Base-by-base conservation (phyloP, 2,329 filamentous ascomycete species). In the Cercospora janseana region DNA sequence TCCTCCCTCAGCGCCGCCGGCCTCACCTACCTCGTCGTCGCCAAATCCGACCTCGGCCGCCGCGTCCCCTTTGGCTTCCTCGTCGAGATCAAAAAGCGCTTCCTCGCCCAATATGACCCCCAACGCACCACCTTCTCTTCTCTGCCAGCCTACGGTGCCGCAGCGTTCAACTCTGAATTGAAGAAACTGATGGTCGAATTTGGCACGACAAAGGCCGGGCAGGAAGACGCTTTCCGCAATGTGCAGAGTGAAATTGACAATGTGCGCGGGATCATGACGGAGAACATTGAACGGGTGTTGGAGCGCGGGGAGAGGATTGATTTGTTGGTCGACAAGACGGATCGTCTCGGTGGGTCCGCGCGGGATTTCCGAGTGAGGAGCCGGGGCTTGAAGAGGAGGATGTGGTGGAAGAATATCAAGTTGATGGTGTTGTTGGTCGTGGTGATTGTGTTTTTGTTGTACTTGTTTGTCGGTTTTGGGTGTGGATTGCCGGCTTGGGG, bases 381-480 rank as follows among this genome's bases (percentile, higher is more conserved):
- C 68, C 77, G 90, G 20, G 90, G 89, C 1, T 70, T 98, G 62
- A 87, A 93, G 74, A 80, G 94, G 66, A 81, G 86, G 71, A 97
- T 98, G 93, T 98, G 93, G 93, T 97, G 92, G 92, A 97, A 97
- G 83, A 97, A 98, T 69, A 80, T 95, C 37, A 94, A 94, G 75
- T 73, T 98, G 60, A 95, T 97, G 90, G 85, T 81, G 5, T 70
- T 98, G 61, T 66, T 91, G 55, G 76, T 71, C 3, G 65, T 96
- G 35, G 88, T 91, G 1, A 71, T 93, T 20, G 69, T 88, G 6
- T 87, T 88, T 63, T 71, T 88, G 69, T 63, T 87, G 3, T 88
- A 88, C 66, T 64, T 88, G 9, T 82, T 88, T 59, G 78, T 88
- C 16, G 85, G 85, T 0, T 83, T 87, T 69, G 85, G 82, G 4